Conservation (phyloP, 176 grass and related monocot genomes). For the Poa annua region DNA sequence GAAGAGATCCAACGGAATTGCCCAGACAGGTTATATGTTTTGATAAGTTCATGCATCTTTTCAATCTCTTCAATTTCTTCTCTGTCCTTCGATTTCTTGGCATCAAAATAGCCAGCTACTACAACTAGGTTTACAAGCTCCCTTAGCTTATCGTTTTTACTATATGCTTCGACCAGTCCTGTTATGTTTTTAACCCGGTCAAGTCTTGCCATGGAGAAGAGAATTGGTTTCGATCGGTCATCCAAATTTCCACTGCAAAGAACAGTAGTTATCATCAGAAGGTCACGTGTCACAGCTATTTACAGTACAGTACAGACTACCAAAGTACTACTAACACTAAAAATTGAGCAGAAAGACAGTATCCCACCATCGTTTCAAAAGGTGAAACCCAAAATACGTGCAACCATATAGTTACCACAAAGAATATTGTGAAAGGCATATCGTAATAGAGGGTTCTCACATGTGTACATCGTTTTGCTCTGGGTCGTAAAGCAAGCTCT, state of each 20-base stretch:
- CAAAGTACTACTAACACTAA: neutral
- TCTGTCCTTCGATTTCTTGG: conserved; percentile 70
- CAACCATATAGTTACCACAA: neutral
- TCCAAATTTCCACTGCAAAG: conserved; percentile 78
- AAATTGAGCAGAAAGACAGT: neutral
- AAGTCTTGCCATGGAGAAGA: conserved; percentile 97
- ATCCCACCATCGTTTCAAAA: neutral
- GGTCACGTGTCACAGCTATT: neutral
- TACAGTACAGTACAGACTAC: neutral
- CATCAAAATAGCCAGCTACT: conserved; percentile 82
- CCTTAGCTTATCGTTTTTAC: conserved; percentile 58
- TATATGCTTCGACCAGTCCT: conserved; percentile 83
- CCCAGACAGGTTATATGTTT: conserved; percentile 73
- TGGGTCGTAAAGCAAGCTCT: conserved; percentile 76
- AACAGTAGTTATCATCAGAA: conserved; percentile 23
- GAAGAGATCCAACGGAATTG: conserved; percentile 95
- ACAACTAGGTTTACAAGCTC: conserved; percentile 84
- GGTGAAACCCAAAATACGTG: neutral
- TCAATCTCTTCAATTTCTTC: conserved; percentile 91
- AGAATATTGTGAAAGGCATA: neutral
- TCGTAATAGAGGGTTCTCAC: conserved; percentile 59
- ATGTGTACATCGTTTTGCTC: conserved; percentile 87
- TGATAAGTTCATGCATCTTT: conserved; percentile 86
- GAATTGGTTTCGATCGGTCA: conserved; percentile 84
- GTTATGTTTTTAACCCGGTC: conserved; percentile 95